A percentile compares a stretch with the other conserved stretches of the same genome.
Conservation (phyloP, 148 eudicot genomes). For the Amaranthus hypochondriacus region DNA sequence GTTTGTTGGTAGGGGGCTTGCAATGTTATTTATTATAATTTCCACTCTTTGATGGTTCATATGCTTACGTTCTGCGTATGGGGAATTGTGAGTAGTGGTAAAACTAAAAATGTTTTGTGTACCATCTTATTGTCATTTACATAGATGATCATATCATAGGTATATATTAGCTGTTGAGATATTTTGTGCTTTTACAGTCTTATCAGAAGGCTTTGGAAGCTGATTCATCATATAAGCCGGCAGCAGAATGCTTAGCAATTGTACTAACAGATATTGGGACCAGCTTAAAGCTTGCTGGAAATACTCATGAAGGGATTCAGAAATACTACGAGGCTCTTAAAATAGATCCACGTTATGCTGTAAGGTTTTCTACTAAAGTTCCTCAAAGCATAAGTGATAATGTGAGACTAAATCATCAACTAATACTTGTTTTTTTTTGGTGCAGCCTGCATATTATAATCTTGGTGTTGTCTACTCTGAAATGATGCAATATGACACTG, state of each 20-base stretch:
- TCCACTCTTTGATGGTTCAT: not conserved
- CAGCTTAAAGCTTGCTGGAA: constrained; percentile 95
- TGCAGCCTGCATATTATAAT: constrained; percentile 99
- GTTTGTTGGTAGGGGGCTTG: too few species aligned
- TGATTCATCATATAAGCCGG: constrained; percentile 84
- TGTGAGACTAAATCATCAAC: constrained; percentile 1
- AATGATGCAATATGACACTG: constrained; percentile 95
- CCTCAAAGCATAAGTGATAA: constrained; percentile 2
- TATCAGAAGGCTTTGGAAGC: constrained; percentile 86
- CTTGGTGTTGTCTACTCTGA: constrained; percentile 99
- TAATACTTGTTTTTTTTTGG: constrained; percentile 17
- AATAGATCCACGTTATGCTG: constrained; percentile 94
- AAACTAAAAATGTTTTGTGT: not conserved
- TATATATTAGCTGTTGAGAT: constrained; percentile 12
- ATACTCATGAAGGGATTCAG: constrained; percentile 92
- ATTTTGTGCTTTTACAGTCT: constrained; percentile 48
- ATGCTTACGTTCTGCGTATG: not conserved
- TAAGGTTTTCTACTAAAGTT: constrained; percentile 26
- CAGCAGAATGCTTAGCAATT: constrained; percentile 93
- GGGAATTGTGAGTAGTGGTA: not conserved
- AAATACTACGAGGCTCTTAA: constrained; percentile 96
- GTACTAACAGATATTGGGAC: constrained; percentile 95
- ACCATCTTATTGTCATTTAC: not conserved
- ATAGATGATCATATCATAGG: not conserved
- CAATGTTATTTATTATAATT: not conserved